Evolutionary conservation across 2,329 filamentous ascomycete genomes (phyloP), one percentile per base, ranked within the genome.

Genomic region (Aspergillus alliaceus): DNA sequence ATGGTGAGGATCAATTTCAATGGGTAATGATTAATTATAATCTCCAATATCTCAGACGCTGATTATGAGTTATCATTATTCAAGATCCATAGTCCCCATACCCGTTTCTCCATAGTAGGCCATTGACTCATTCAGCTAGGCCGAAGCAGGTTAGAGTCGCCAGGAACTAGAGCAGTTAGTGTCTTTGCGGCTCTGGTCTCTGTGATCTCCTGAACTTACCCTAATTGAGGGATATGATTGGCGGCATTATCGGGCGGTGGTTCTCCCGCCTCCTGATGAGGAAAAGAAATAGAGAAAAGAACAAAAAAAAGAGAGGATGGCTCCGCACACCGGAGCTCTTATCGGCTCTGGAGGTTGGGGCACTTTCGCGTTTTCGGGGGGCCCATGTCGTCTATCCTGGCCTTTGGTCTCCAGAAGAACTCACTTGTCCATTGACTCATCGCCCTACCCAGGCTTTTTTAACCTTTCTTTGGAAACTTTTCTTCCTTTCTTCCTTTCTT

Each of bases 311-410:
- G 59, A 60, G 56, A 46, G 51, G 37, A 31, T 46, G 44, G 51
- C 63, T 65, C 68, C 68, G 68, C 62, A 64, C 61, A 69, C 65
- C 68, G 68, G 68, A 67, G 60, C 59, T 65, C 66, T 69, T 66
- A 70, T 68, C 66, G 64, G 64, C 59, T 50, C 39, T 51, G 46
- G 44, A 56, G 46, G 51, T 60, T 56, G 54, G 53, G 57, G 48
- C 49, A 49, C 20, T 58, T 57, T 54, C 53, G 27, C 47, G 40
- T 34, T 59, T 58, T 60, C 32, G 35, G 57, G 47, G 47, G 44
- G 34, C 51, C 56, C 51, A 49, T 48, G 47, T 49, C 32, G 39
- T 51, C 52, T 60, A 62, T 64, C 56, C 59, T 55, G 46, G 57
- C 52, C 61, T 57, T 56, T 56, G 58, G 54, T 54, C 60, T 48